Conservation (phyloP, 140 eudicot genomes). For the Flaveria floridana region DNA sequence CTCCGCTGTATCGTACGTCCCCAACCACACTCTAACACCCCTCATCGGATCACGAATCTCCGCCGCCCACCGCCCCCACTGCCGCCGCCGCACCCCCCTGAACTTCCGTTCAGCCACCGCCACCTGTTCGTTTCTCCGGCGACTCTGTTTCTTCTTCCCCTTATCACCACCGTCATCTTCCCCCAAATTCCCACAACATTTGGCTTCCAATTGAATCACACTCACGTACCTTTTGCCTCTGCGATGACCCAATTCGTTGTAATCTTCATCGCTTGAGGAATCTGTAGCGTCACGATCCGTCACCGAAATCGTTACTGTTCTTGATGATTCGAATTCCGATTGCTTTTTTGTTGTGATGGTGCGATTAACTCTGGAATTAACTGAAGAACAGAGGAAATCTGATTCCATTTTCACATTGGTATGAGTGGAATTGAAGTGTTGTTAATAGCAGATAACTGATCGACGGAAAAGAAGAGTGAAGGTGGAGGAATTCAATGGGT, state of each 20-base stretch:
- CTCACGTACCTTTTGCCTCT: conserved; percentile 38
- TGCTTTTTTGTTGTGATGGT: conserved; percentile 30
- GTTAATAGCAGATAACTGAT: conserved; percentile 10
- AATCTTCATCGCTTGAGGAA: conserved; percentile 56
- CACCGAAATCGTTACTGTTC: conserved; percentile 46
- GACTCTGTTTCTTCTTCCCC: conserved; percentile 32
- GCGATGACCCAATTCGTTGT: conserved; percentile 17
- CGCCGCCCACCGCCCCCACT: conserved; percentile 82
- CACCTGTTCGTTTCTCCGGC: conserved; percentile 15
- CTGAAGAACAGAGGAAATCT: conserved; percentile 13
- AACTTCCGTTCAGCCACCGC: conserved; percentile 33
- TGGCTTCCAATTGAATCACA: conserved; percentile 43
- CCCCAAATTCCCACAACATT: neutral
- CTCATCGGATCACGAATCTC: conserved; percentile 72
- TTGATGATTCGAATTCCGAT: conserved; percentile 25
- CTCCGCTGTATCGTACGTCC: conserved; percentile 74
- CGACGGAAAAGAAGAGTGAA: neutral
- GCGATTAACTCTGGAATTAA: conserved; percentile 28
- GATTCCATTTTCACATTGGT: conserved; percentile 21
- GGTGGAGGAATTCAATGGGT: conserved; percentile 21
- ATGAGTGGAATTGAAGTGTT: neutral
- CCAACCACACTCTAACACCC: conserved; percentile 63
- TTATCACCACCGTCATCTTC: neutral
- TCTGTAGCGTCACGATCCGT: conserved; percentile 77
- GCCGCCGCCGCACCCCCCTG: conserved; percentile 71